Evolutionary conservation across 352 stramenopile species (phyloP).

Genomic region (Phytophthora pini): DNA sequence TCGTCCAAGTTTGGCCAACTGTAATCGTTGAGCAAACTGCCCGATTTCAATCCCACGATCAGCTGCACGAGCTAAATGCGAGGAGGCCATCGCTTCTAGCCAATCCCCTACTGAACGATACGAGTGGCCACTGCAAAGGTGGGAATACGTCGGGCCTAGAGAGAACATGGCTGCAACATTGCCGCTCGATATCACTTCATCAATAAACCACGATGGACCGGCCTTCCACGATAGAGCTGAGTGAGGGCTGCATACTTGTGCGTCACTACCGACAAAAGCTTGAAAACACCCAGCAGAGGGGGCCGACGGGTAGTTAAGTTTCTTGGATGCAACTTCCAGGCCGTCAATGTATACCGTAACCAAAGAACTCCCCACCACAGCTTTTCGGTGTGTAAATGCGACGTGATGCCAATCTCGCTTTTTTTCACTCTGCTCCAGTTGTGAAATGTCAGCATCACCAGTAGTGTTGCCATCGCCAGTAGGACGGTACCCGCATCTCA

Average conservation of each 20-base stretch:
- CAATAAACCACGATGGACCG: conserved; percentile 70
- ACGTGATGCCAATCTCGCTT: conserved; percentile 77
- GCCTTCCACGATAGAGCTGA: conserved; percentile 72
- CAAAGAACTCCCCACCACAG: conserved; percentile 72
- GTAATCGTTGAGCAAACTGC: conserved; percentile 49
- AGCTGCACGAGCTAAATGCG: conserved; percentile 61
- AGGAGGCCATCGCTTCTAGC: conserved; percentile 67
- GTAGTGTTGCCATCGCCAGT: background rate
- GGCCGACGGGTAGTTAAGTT: conserved; percentile 70
- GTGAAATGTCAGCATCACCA: background rate
- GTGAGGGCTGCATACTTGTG: conserved; percentile 69
- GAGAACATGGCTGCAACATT: conserved; percentile 73
- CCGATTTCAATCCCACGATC: conserved; percentile 64
- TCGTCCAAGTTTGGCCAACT: conserved; percentile 51
- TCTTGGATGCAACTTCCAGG: conserved; percentile 74
- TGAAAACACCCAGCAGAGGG: conserved; percentile 54
- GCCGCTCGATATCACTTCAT: conserved; percentile 54
- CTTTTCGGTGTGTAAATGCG: conserved; percentile 72
- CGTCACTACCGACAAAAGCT: conserved; percentile 77
- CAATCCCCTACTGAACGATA: conserved; percentile 76
- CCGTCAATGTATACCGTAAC: conserved; percentile 83
- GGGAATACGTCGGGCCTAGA: conserved; percentile 61
- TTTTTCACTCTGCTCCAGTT: conserved; percentile 28
- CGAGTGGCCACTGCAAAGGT: conserved; percentile 68
- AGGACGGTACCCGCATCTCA: conserved; percentile 17